phyloP scores from a whole-genome alignment of 768 basidiomycete species.

The Termitomyces sp. region DNA sequence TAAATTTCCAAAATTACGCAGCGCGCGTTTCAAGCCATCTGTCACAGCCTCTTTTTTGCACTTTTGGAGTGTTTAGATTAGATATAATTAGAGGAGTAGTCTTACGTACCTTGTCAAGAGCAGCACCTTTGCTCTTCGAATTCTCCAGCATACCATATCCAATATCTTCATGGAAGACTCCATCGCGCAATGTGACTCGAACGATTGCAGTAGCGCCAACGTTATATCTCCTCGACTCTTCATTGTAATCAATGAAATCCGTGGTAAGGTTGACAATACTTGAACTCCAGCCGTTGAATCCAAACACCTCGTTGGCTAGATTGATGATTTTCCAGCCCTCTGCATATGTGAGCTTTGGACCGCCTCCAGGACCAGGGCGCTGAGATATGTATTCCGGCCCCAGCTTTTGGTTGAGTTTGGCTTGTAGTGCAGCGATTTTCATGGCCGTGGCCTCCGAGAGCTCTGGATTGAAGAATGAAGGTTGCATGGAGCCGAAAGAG shows the following conservation, averaged over 20 bases:
- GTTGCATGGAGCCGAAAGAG: constrained; percentile 28
- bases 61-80: constrained; percentile 39
- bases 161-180: constrained; percentile 89
- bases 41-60: constrained; percentile 99
- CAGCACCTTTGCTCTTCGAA: constrained; percentile 77
- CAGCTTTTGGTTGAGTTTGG: constrained; percentile 80
- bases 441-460: constrained; percentile 62
- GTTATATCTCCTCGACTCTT: constrained; percentile 62
- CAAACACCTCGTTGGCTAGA: constrained; percentile 97
- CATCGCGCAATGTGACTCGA: constrained; percentile 84
- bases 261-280: constrained; percentile 71
- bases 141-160: constrained; percentile 91
- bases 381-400: constrained; percentile 94
- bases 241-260: constrained; percentile 75
- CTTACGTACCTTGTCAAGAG: constrained; percentile 82
- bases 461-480: constrained; percentile 31
- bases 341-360: constrained; percentile 86
- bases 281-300: constrained; percentile 95
- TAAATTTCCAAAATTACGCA: constrained; percentile 91
- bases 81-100: background rate
- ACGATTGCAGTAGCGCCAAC: constrained; percentile 85
- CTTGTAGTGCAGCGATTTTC: constrained; percentile 72
- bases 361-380: constrained; percentile 84
- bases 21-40: constrained; percentile 87
- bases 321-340: constrained; percentile 99